Conservation (phyloP, 768 basidiomycete species). For the Saitozyma sp. region DNA sequence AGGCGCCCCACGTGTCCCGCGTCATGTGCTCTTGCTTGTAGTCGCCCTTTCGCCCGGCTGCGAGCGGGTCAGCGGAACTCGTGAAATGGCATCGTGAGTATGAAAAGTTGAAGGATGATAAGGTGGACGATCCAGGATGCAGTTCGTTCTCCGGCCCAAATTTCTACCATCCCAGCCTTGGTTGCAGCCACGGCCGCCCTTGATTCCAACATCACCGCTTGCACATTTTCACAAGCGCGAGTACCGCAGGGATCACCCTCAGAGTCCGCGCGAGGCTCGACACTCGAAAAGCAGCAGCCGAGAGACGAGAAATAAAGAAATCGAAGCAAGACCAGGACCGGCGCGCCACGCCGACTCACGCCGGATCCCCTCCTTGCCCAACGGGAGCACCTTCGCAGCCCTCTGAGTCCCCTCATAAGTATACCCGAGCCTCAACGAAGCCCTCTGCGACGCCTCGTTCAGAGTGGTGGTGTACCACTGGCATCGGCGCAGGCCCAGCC, state of each 20-base stretch:
- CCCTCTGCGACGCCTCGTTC: constrained; percentile 25
- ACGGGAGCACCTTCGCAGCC: constrained; percentile 22
- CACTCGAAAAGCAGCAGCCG: background rate
- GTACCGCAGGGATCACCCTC: background rate
- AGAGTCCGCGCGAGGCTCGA: background rate
- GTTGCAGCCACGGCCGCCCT: background rate
- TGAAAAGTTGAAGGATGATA: background rate
- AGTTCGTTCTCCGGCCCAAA: too few relatives aligned
- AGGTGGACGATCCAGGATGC: background rate
- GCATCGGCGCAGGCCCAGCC: constrained; percentile 28
- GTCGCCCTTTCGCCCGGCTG: constrained; percentile 26
- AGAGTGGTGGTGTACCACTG: constrained; percentile 39
- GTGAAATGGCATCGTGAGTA: background rate
- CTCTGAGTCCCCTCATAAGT: constrained; percentile 30
- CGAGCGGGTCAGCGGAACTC: background rate
- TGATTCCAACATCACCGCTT: too few relatives aligned
- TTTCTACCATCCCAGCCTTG: background rate
- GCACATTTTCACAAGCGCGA: background rate
- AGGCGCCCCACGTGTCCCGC: constrained; percentile 33
- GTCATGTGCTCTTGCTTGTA: constrained; percentile 19
- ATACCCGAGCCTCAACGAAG: constrained; percentile 35
- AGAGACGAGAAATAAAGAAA: background rate
- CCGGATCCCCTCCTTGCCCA: constrained; percentile 20
- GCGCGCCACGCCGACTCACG: constrained; percentile 7
- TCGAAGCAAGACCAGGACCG: too few relatives aligned